A percentile compares a stretch with the other conserved stretches of the same genome.
phyloP scores from a whole-genome alignment of 345 rosid species.

The Dimocarpus longan region DNA sequence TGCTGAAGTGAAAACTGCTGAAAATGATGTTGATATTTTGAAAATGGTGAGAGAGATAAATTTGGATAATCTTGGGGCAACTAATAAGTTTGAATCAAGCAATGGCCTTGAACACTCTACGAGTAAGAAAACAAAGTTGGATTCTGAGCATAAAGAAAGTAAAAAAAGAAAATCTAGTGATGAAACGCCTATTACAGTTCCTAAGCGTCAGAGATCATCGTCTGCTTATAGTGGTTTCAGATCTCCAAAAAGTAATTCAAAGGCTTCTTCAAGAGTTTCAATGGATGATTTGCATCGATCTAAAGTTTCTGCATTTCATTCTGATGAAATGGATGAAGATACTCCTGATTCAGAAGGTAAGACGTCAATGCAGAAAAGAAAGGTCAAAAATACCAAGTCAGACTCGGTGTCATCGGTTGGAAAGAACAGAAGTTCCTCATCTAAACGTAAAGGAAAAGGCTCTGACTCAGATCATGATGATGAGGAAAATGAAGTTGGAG shows the following conservation, averaged over 20 bases:
- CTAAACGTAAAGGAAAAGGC: constrained; percentile 46
- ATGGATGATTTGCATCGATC: constrained; percentile 38
- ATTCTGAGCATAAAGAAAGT: constrained; percentile 47
- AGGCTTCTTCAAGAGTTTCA: constrained; percentile 35
- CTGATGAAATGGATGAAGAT: constrained; percentile 31
- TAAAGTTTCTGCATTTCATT: constrained; percentile 23
- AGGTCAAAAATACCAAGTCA: constrained; percentile 37
- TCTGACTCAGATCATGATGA: constrained; percentile 43
- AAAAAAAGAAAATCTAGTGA: constrained; percentile 59
- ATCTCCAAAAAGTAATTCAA: constrained; percentile 46
- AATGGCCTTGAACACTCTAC: constrained; percentile 73
- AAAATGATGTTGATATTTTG: constrained; percentile 78
- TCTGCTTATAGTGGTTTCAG: constrained; percentile 59
- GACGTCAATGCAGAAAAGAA: constrained; percentile 28
- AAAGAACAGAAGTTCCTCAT: constrained; percentile 43
- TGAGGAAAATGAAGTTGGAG: constrained; percentile 48
- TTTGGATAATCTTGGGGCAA: constrained; percentile 53
- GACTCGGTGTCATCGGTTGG: constrained; percentile 39
- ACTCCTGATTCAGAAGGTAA: constrained; percentile 43
- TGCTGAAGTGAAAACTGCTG: constrained; percentile 50
- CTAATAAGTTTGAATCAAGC: constrained; percentile 70
- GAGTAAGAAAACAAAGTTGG: constrained; percentile 41
- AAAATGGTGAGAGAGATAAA: constrained; percentile 95
- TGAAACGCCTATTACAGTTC: constrained; percentile 55
- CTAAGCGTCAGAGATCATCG: constrained; percentile 79